Evolutionary conservation across 2,329 filamentous ascomycete genomes (phyloP), one percentile per base, ranked within the genome.

Genomic region (Trichoderma citrinoviride): DNA sequence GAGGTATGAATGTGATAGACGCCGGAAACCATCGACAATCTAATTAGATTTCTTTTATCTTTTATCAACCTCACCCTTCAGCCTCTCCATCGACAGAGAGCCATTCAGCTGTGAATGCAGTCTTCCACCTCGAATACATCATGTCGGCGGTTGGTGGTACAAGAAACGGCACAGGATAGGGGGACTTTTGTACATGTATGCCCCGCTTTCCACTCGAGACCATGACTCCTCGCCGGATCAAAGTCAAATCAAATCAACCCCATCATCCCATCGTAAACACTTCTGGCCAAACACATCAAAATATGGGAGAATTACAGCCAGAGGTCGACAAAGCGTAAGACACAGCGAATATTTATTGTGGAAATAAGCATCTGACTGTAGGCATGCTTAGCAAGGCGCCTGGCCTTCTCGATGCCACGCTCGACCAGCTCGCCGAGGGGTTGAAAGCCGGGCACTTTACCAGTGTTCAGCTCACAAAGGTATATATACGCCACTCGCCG

Each of bases 381-480:
- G n/a, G n/a, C n/a, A n/a, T 21, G 10, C n/a, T 3, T n/a, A 14
- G 17, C 7, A 46, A 41, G 10, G 73, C 78, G n/a, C 77, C 76
- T 1, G 68, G 71, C 6, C 72, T 78, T 15, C 69, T 74, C 21
- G 70, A 76, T 17, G 75, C 72, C 3, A 76, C 73, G 2, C 66
- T 78, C 0, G 73, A 74, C 3, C 73, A 79, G 50, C 66, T 79
- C 15, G 61, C 67, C 7, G 62, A 68, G 17, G 77, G 75, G 3
- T 67, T 79, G 12, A 70, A 75, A 29, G 61, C 52, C 1, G 68
- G 72, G 10, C 68, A 72, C 0, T 78, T 79, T 57, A 77, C 76
- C 2, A 76, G 74, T 19, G 73, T 76, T 5, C 73, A 78, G 47
- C 71, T 79, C 2, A 73, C 77, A 37, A 73, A 73, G 58, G 70